Conservation (phyloP, 108 stramenopile species). For the Phaeodactylum tricornutum region DNA sequence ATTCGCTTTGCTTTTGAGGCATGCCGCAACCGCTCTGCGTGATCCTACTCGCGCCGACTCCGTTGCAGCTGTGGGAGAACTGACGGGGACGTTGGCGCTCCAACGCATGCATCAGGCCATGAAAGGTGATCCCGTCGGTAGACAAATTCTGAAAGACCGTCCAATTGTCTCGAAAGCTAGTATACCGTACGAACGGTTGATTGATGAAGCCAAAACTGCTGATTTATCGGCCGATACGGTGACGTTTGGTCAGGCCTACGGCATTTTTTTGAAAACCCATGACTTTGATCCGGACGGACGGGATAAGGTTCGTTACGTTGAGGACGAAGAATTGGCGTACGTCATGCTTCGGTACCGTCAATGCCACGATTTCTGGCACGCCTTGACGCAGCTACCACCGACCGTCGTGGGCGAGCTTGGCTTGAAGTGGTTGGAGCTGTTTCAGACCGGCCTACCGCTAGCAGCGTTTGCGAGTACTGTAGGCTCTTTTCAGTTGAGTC, state of each 20-base stretch:
- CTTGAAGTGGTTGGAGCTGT: conserved; percentile 92
- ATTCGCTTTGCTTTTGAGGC: conserved; percentile 49
- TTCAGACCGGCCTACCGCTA: conserved; percentile 92
- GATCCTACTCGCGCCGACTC: conserved; percentile 89
- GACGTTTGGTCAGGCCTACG: conserved; percentile 88
- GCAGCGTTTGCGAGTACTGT: conserved; percentile 60
- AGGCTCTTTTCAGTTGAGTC: conserved; percentile 28
- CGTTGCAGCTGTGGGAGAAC: conserved; percentile 90
- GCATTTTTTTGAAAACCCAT: conserved; percentile 66
- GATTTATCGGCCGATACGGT: conserved; percentile 18
- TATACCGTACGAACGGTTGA: conserved; percentile 28
- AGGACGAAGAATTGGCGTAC: conserved; percentile 80
- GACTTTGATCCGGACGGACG: conserved; percentile 86
- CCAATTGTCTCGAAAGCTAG: conserved; percentile 60
- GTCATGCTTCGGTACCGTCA: conserved; percentile 92
- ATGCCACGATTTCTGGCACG: conserved; percentile 94
- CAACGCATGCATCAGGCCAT: conserved; percentile 49
- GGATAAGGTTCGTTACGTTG: conserved; percentile 46
- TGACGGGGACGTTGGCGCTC: conserved; percentile 73
- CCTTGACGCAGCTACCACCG: conserved; percentile 86
- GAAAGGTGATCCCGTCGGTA: conserved; percentile 37
- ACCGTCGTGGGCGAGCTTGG: conserved; percentile 92
- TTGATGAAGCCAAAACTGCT: conserved; percentile 8
- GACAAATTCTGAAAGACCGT: conserved; percentile 47
- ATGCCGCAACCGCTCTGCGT: conserved; percentile 67